Evolutionary conservation across 192 early-diverging fungal species (phyloP), one percentile per base, ranked within the genome.

Genomic region (Backusella westeae): DNA sequence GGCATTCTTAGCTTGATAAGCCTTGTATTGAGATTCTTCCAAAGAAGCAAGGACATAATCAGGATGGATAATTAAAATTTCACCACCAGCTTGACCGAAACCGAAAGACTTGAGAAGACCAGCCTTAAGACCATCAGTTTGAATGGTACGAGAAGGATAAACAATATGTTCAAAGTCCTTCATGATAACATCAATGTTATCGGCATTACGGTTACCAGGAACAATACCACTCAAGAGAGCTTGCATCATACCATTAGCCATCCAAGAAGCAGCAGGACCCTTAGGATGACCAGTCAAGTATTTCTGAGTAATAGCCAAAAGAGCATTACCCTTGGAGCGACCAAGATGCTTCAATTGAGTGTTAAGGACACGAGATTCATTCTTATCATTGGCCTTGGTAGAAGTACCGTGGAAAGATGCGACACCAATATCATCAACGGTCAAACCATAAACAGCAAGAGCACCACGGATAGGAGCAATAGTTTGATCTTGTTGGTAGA

Each of bases 371-470:
- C 85, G 82, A 12, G 95, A 94, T 82, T 98, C 97, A 87, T 97
- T 98, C 85, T 92, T 91, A 85, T 98, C 97, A 85, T 98, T 98
- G 66, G 96, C 95, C 78, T 93, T 89, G 71, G 97, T 98, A 39
- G 91, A 91, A 9, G 97, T 98, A 65, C 95, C 97, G 82, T 98
- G 97, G 94, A 98, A 96, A 34, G 97, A 98, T 10, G 94, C 94
- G 42, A 96, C 88, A 49, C 93, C 91, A 80, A 98, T 95, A 83
- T 98, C 97, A 82, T 98, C 94, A 73, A 96, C 87, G 39, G 89
- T 93, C 72, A 98, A 84, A 46, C 97, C 95, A 84, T 91, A 98
- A 7, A 87, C 90, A 34, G 95, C 94, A 34, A 98, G 88, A 21
- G 93, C 92, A 74, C 94, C 96, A 49, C 94, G 94, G 65, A 97